Percentiles rank a stretch among this genome's conserved stretches.
Evolutionary conservation across 1,284 basidiomycete species (phyloP).

Genomic region (Apiotrichum siamense): DNA sequence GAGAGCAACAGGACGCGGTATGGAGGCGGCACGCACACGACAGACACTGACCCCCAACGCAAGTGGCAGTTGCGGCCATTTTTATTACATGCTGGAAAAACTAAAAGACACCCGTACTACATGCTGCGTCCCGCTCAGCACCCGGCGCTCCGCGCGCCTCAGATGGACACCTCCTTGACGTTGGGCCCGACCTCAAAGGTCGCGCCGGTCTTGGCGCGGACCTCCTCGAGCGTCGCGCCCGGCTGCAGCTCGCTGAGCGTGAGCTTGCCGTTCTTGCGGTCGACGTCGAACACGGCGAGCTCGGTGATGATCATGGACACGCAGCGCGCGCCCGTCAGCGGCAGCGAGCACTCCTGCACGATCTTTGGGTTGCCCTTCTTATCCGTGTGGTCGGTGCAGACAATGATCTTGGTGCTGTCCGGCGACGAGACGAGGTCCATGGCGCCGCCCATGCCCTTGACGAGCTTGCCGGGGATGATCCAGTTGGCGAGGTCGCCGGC

Average conservation of each 20-base stretch:
- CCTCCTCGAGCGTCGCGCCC: conserved; percentile 74
- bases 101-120: not conserved
- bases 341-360: conserved; percentile 71
- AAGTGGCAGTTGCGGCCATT: not conserved
- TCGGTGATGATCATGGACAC: conserved; percentile 91
- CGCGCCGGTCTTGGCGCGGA: conserved; percentile 74
- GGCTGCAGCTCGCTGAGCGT: conserved; percentile 74
- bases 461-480: conserved; percentile 91
- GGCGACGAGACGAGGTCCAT: conserved; percentile 95
- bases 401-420: conserved; percentile 61
- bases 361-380: conserved; percentile 88
- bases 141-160: not conserved
- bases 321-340: conserved; percentile 76
- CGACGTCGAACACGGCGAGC: conserved; percentile 81
- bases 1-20: too few relatives aligned
- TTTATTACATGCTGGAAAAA: not conserved
- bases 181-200: conserved; percentile 55
- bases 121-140: not conserved
- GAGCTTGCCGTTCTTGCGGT: conserved; percentile 64
- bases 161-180: conserved; percentile 5
- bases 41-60: too few relatives aligned
- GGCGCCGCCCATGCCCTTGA: conserved; percentile 88
- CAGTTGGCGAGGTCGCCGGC: conserved; percentile 91
- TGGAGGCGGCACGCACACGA: too few relatives aligned
- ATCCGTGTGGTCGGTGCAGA: conserved; percentile 48